Base-by-base conservation (phyloP, 2,329 filamentous ascomycete genomes). In the Fusarium paranaense region DNA sequence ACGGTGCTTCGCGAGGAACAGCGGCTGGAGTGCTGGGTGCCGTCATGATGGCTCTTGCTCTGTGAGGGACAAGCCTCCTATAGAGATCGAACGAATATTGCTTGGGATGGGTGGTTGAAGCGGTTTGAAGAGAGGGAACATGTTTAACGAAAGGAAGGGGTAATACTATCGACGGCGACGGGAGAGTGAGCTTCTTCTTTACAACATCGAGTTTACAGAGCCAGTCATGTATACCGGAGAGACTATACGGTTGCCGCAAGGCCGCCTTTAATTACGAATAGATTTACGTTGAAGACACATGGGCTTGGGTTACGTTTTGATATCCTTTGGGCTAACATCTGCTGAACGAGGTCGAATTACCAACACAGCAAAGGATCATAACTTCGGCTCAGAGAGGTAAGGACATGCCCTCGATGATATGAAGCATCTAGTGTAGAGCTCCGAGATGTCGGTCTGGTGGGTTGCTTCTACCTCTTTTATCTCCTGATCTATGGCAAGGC, bases 21-120 rank as follows among this genome's bases (percentile, higher is more conserved):
- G 68, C 75, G 14, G 69, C 68, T 35, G 72, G 79, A 38, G 22
- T 81, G 20, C 37, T 80, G 13, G 80, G 80, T 56, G 78, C 80
- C 7, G 70, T 73, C 9, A 58, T 80, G 63, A 66, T 81, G 73
- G 57, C 81, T 18, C 62, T 79, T 56, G 80, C 79, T 62, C 69
- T 82, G 27, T 82, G 74, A 77, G 20, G 25, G 7, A 22, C 5
- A 10, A 5, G 9, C 3, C 5, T 11, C 13, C 11, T 38, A 25
- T 42, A 20, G 33, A 18, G 11, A 18, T 27, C 20, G 37, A 30
- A 22, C 25, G 35, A 8, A 58, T 59, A 14, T 20, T 6, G 38
- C 20, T 45, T 7, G 38, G 4, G 58, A 11, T 22, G 16, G 50
- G 18, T 6, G 30, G 22, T 27, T 40, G 52, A 13, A 30, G 22